phyloP scores from a whole-genome alignment of 768 basidiomycete species.

The Pholiota molesta region DNA sequence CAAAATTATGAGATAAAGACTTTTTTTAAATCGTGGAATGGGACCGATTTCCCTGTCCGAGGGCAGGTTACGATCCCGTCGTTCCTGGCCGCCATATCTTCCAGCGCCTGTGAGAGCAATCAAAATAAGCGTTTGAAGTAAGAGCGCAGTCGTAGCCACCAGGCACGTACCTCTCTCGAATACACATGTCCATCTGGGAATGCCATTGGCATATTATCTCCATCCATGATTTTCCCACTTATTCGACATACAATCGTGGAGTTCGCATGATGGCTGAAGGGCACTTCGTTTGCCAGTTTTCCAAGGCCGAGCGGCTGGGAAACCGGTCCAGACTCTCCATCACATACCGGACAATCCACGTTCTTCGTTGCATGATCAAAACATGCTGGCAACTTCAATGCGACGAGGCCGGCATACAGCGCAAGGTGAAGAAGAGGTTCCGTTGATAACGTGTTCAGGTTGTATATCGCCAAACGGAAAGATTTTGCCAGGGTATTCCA shows the following conservation, averaged over 20 bases:
- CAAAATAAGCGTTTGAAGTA: conserved; percentile 15
- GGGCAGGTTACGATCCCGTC: conserved; percentile 86
- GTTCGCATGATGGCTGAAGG: conserved; percentile 91
- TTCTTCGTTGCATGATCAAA: conserved; percentile 66
- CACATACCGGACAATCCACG: conserved; percentile 92
- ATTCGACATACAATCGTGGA: conserved; percentile 94
- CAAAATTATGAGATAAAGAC: conserved; percentile 81
- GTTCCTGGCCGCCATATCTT: conserved; percentile 85
- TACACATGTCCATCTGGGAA: conserved; percentile 93
- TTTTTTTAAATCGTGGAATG: conserved; percentile 72
- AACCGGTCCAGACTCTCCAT: conserved; percentile 47
- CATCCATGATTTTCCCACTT: conserved; percentile 94
- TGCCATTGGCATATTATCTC: conserved; percentile 89
- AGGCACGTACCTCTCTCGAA: conserved; percentile 75
- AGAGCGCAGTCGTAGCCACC: conserved; percentile 3
- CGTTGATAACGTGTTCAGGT: conserved; percentile 83
- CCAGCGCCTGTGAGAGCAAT: conserved; percentile 65
- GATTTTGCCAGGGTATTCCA: conserved; percentile 77
- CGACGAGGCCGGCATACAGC: conserved; percentile 88
- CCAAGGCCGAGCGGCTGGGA: conserved; percentile 58
- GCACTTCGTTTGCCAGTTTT: conserved; percentile 81
- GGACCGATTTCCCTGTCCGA: conserved; percentile 64
- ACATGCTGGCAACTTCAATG: conserved; percentile 89
- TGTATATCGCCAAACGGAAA: conserved; percentile 87
- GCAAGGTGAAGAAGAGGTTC: conserved; percentile 88